Percentiles rank a stretch among this genome's conserved stretches.
Evolutionary conservation across 1,284 basidiomycete genomes (phyloP).

Genomic region (Vanrija pseudolonga): DNA sequence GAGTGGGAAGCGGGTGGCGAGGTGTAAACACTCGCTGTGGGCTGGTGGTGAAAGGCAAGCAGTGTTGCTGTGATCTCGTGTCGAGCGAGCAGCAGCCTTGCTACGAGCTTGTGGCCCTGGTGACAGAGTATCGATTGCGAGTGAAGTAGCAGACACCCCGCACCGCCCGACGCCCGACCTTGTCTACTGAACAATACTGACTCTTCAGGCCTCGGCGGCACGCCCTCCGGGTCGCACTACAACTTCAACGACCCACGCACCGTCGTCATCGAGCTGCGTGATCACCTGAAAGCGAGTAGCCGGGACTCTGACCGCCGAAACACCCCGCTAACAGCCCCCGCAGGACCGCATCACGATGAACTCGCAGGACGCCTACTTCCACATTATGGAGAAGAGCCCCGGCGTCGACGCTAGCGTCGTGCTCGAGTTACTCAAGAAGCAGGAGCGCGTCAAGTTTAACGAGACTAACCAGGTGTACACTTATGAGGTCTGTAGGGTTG

Average conservation of each 20-base stretch:
- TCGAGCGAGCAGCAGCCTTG: too few relatives aligned
- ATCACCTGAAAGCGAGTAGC: slow-evolving; percentile 26
- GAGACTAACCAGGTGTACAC: slow-evolving; percentile 41
- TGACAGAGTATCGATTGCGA: too few relatives aligned
- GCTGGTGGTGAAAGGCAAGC: too few relatives aligned
- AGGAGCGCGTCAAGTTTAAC: slow-evolving; percentile 41
- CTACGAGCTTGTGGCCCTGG: too few relatives aligned
- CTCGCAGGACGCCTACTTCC: slow-evolving; percentile 34
- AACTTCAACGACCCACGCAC: slow-evolving; percentile 30
- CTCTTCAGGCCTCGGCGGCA: slow-evolving; percentile 3
- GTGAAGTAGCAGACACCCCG: too few relatives aligned
- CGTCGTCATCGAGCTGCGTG: slow-evolving; percentile 28
- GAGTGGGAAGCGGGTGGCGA: not conserved
- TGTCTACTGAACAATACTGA: not conserved
- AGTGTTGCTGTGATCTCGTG: too few relatives aligned
- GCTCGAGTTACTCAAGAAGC: slow-evolving; percentile 36
- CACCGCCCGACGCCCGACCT: too few relatives aligned
- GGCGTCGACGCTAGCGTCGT: slow-evolving; percentile 29
- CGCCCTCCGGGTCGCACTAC: slow-evolving; percentile 6
- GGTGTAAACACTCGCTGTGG: too few relatives aligned
- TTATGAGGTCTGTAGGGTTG: slow-evolving; percentile 35
- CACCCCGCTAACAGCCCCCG: not conserved
- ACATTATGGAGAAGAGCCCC: slow-evolving; percentile 31
- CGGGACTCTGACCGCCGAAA: not conserved
- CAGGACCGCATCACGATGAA: slow-evolving; percentile 30